These are phyloP conservation scores for Brassica rapa DNA, from an alignment of 345 rosid genomes.

Conservation along the genomic window DNA sequence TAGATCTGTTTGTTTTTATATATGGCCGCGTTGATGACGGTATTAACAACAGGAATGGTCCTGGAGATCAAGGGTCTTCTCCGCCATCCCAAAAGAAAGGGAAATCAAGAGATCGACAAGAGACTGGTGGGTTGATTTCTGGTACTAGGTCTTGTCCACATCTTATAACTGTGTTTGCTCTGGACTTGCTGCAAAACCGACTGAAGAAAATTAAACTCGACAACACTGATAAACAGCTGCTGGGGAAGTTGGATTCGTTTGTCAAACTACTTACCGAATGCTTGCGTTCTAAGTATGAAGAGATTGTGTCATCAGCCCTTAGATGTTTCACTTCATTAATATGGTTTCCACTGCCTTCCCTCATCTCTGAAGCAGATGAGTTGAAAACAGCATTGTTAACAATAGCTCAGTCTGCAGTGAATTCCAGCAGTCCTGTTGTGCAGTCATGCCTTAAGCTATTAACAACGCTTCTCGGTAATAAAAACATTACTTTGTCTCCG, in stretches of 20 bases:
- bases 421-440: slow-evolving; percentile 61
- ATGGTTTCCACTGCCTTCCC: slow-evolving; percentile 77
- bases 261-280: slow-evolving; percentile 63
- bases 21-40: slow-evolving; percentile 66
- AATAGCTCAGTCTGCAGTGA: slow-evolving; percentile 63
- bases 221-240: slow-evolving; percentile 45
- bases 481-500: slow-evolving; percentile 61
- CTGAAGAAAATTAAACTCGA: slow-evolving; percentile 58
- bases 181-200: slow-evolving; percentile 57
- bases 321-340: slow-evolving; percentile 73
- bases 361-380: slow-evolving; percentile 70
- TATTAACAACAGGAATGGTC: slow-evolving; percentile 50
- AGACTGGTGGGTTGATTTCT: slow-evolving; percentile 41
- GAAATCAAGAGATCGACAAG: slow-evolving; percentile 34
- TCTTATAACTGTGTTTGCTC: slow-evolving; percentile 77
- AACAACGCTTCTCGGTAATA: slow-evolving; percentile 66
- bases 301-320: slow-evolving; percentile 69
- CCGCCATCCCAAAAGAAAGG: slow-evolving; percentile 29
- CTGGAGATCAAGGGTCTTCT: slow-evolving; percentile 39
- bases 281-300: slow-evolving; percentile 86
- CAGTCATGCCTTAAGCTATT: slow-evolving; percentile 81
- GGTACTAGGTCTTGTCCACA: slow-evolving; percentile 57
- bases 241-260: slow-evolving; percentile 87
- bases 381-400: slow-evolving; percentile 68
- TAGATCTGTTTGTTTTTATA: slow-evolving; percentile 67